Evolutionary conservation across 2,329 filamentous ascomycete genomes (phyloP), one percentile per base, ranked within the genome.

Genomic region (Cercospora brassicicola): DNA sequence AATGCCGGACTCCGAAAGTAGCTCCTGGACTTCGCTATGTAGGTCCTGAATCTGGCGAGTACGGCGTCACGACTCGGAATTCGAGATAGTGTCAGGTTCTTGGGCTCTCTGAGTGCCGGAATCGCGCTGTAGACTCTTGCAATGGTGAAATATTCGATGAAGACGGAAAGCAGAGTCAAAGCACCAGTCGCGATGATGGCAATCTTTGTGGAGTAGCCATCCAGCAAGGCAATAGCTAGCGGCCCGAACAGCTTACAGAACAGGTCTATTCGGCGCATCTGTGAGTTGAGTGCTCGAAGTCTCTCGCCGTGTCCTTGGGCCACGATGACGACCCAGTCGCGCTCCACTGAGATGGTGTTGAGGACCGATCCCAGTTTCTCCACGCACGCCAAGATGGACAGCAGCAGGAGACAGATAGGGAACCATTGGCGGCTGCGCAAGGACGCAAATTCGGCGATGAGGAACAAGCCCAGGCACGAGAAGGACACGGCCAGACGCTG

Each of bases 331-430:
- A 87, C 84, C 74, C 78, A 70, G 73, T 93, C 91, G 73, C 88
- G 82, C 76, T 93, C 91, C 0, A 93, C 84, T 0, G 90, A 83
- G 0, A 93, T 86, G 0, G 87, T 82, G 75, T 92, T 93, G 76
- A 88, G 83, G 5, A 89, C 83, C 1, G 88, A 84, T 13, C 82
- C 84, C 8, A 92, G 78, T 76, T 93, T 93, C 78, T 93, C 91
- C 1, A 89, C 74, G 65, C 90, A 91, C 0, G 89, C 89, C 55
- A 92, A 79, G 0, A 86, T 18, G 0, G 85, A 82, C n/a, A 81
- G 75, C 2, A 75, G 31, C 2, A 72, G 71, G 67, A 83, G 76
- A 66, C 79, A 56, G 59, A 69, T 23, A 28, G 68, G 59, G 2
- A 67, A 66, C 26, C 55, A 60, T 1, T 15, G 7, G 6, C 55